These are phyloP conservation scores for Zymoseptoria pseudotritici DNA, from an alignment of 2,329 filamentous ascomycete genomes.

Conservation along the genomic window DNA sequence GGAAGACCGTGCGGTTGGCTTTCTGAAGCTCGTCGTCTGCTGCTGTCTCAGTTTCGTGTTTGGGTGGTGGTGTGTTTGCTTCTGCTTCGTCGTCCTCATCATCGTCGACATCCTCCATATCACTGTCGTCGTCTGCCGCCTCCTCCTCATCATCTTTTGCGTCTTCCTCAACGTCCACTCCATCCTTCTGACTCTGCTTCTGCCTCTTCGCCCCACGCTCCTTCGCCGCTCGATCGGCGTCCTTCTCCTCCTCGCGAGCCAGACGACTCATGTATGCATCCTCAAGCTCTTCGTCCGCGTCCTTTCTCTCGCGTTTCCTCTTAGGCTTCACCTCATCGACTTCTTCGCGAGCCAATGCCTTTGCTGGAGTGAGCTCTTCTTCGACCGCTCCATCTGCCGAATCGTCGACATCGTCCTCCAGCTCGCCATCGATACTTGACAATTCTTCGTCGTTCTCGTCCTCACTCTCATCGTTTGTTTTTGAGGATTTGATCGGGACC, in stretches of 20 bases:
- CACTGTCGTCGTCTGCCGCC: constrained; percentile 20
- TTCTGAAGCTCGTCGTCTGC: constrained; percentile 64
- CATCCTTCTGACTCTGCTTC: constrained; percentile 20
- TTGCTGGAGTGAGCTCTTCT: constrained; percentile 9
- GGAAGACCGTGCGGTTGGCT: constrained; percentile 80
- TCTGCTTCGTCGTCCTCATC: constrained; percentile 36
- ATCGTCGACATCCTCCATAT: constrained; percentile 23
- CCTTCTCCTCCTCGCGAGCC: constrained; percentile 38
- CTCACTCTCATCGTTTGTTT: constrained; percentile 30
- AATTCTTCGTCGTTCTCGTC: constrained; percentile 24
- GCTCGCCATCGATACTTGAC: constrained; percentile 12
- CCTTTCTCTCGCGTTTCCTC: constrained; percentile 45
- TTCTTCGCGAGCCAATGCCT: constrained; percentile 17
- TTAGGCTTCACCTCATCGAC: constrained; percentile 41
- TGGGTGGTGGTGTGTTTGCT: constrained; percentile 49
- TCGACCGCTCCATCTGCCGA: constrained; percentile 16
- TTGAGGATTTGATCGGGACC: constrained; percentile 19
- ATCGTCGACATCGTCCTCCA: constrained; percentile 12
- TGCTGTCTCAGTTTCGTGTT: constrained; percentile 43
- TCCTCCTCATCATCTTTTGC: constrained; percentile 21
- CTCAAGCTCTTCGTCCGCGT: constrained; percentile 58
- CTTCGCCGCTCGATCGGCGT: constrained; percentile 20
- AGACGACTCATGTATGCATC: constrained; percentile 62
- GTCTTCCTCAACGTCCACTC: constrained; percentile 21
- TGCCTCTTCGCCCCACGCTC: constrained; percentile 26